Evolutionary conservation across 148 eudicot species (phyloP).

Genomic region (Pouteria glomerata): DNA sequence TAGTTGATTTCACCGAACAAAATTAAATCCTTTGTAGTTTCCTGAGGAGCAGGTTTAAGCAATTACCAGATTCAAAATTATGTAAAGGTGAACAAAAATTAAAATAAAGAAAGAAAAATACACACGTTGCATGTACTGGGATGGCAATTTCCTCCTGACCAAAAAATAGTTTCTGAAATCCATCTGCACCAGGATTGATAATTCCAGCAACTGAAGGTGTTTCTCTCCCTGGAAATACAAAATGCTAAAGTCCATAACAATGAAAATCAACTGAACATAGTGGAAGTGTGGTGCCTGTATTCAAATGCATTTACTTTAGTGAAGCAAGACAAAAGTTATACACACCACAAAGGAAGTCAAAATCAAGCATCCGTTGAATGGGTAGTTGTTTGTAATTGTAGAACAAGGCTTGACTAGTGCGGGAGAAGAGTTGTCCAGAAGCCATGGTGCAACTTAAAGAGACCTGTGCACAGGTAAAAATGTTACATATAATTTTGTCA

Average conservation of each 20-base stretch:
- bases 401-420: conserved; percentile 91
- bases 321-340: background rate
- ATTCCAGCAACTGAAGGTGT: conserved; percentile 99
- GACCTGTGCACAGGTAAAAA: conserved; percentile 20
- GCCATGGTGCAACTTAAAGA: conserved; percentile 51
- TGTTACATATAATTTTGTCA: background rate
- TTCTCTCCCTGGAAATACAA: conserved; percentile 67
- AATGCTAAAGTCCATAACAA: background rate
- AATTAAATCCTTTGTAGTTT: background rate
- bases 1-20: background rate
- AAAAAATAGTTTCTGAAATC: conserved; percentile 90
- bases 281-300: background rate
- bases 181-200: conserved; percentile 93
- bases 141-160: conserved; percentile 99
- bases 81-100: too few species aligned
- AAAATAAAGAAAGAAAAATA: conserved; percentile 5
- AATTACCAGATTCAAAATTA: background rate
- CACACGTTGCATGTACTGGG: conserved; percentile 93
- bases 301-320: background rate
- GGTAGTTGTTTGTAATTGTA: conserved; percentile 94
- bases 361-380: conserved; percentile 98
- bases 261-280: background rate
- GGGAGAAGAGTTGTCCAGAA: conserved; percentile 89
- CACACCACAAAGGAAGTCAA: conserved; percentile 97
- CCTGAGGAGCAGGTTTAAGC: background rate